Conservation (phyloP, 495 filamentous ascomycete genomes). For the Aspergillus wentii region DNA sequence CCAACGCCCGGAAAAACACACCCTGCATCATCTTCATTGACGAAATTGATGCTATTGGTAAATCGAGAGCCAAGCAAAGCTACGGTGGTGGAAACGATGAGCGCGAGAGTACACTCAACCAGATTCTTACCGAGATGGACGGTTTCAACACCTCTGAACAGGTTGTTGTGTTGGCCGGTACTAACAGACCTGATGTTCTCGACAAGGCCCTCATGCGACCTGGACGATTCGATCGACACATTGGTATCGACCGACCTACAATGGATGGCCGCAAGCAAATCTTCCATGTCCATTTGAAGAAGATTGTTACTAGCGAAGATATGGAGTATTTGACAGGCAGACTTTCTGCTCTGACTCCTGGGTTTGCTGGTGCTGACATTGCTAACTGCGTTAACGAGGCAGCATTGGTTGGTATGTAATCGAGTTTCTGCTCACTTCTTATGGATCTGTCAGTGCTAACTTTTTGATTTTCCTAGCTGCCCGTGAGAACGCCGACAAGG, state of each 20-base stretch:
- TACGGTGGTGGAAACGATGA: constrained; percentile 92
- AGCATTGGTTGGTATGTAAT: constrained; percentile 90
- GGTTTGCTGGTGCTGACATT: constrained; percentile 96
- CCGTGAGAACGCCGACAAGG: constrained; percentile 65
- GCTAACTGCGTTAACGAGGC: constrained; percentile 98
- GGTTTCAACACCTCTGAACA: constrained; percentile 98
- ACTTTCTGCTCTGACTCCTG: constrained; percentile 86
- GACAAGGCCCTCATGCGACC: constrained; percentile 95
- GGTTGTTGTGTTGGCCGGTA: constrained; percentile 96
- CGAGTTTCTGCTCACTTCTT: constrained; percentile 12
- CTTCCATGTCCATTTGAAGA: constrained; percentile 86
- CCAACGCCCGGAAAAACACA: constrained; percentile 89
- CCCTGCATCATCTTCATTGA: constrained; percentile 99
- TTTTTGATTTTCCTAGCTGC: constrained; percentile 61
- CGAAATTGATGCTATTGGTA: constrained; percentile 97
- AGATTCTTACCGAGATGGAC: constrained; percentile 99
- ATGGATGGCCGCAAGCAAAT: constrained; percentile 97
- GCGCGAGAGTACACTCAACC: constrained; percentile 92
- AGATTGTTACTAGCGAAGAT: constrained; percentile 88
- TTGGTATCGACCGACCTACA: constrained; percentile 85
- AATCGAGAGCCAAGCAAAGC: constrained; percentile 71
- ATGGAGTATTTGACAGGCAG: constrained; percentile 81
- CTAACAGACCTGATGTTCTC: constrained; percentile 88
- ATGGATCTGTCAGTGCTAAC: constrained; percentile 3
- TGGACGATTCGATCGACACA: constrained; percentile 94